These are phyloP conservation scores for Uronychia setigera DNA, from an alignment of 73 alveolate genomes.

Conservation along the genomic window DNA sequence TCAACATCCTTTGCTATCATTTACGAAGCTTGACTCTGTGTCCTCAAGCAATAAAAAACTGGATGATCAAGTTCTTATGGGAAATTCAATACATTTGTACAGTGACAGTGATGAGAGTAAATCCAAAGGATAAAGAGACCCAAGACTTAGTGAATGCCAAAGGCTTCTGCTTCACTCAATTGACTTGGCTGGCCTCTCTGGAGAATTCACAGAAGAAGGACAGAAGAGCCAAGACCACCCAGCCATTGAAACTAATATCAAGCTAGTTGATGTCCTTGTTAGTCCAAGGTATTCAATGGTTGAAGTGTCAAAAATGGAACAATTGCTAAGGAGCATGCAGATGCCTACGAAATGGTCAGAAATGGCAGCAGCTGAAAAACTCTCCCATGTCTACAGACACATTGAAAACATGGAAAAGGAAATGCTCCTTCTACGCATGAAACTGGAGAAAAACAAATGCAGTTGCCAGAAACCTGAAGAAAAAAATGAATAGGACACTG, in stretches of 20 bases:
- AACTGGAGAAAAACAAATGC: no score
- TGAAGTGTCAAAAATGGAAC: not conserved
- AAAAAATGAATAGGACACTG: conserved; percentile 18
- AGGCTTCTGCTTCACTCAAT: no score
- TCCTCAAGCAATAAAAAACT: no score
- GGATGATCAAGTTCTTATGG: not conserved
- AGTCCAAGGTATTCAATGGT: not conserved
- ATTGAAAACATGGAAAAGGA: not conserved
- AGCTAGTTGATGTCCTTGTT: not conserved
- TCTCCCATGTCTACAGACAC: not conserved
- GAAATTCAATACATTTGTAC: not conserved
- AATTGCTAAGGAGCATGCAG: not conserved
- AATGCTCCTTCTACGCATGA: no score
- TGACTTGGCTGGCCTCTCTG: no score
- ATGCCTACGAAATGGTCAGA: not conserved
- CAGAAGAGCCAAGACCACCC: not conserved
- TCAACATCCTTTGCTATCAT: not conserved
- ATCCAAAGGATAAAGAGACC: no score
- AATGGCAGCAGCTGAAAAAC: not conserved
- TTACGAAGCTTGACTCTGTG: not conserved
- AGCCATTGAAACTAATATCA: not conserved
- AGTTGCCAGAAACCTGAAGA: not conserved
- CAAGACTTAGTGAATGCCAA: no score
- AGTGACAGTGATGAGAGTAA: no score
- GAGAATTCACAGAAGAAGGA: not conserved